A percentile compares a stretch with the other conserved stretches of the same genome.
Evolutionary conservation across 2,329 filamentous ascomycete genomes (phyloP).

Genomic region (Aspergillus quadricinctus): DNA sequence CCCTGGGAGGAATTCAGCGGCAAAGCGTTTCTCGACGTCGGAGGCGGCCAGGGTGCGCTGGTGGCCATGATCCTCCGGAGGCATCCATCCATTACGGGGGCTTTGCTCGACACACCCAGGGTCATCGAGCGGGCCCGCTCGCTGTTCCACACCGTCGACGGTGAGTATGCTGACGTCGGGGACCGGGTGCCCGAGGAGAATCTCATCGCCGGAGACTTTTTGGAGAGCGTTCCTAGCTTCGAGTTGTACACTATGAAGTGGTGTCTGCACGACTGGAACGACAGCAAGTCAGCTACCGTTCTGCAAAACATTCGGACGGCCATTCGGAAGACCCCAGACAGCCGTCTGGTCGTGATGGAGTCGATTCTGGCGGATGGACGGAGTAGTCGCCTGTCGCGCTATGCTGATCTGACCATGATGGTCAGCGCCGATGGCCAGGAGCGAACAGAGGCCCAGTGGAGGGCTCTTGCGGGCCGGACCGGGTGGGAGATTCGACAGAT

Average conservation of each 20-base stretch:
- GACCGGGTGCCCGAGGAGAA: slow-evolving; percentile 22
- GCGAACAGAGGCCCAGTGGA: slow-evolving; percentile 14
- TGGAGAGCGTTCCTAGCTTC: slow-evolving; percentile 27
- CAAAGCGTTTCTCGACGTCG: slow-evolving; percentile 36
- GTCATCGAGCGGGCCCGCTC: slow-evolving; percentile 31
- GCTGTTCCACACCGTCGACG: slow-evolving; percentile 23
- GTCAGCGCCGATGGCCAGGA: slow-evolving; percentile 32
- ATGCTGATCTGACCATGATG: slow-evolving; percentile 44
- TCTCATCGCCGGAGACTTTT: slow-evolving; percentile 39
- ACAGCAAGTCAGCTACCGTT: slow-evolving; percentile 29
- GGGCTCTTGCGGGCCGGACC: not conserved
- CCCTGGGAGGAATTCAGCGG: slow-evolving; percentile 33
- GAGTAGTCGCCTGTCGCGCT: slow-evolving; percentile 28
- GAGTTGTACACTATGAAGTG: slow-evolving; percentile 38
- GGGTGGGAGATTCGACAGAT: not conserved
- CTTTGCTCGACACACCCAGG: slow-evolving; percentile 31
- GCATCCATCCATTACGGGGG: slow-evolving; percentile 27
- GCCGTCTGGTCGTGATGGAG: slow-evolving; percentile 4
- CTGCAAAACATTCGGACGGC: slow-evolving; percentile 26
- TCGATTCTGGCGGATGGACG: slow-evolving; percentile 28
- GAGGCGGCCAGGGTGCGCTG: slow-evolving; percentile 39
- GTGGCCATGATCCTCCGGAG: slow-evolving; percentile 32
- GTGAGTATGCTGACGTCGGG: slow-evolving; percentile 31
- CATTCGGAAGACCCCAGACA: slow-evolving; percentile 16
- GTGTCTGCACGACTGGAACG: slow-evolving; percentile 42